Evolutionary conservation across 805 yeast species (phyloP).

Genomic region (Cyberlindnera mycetangii): DNA sequence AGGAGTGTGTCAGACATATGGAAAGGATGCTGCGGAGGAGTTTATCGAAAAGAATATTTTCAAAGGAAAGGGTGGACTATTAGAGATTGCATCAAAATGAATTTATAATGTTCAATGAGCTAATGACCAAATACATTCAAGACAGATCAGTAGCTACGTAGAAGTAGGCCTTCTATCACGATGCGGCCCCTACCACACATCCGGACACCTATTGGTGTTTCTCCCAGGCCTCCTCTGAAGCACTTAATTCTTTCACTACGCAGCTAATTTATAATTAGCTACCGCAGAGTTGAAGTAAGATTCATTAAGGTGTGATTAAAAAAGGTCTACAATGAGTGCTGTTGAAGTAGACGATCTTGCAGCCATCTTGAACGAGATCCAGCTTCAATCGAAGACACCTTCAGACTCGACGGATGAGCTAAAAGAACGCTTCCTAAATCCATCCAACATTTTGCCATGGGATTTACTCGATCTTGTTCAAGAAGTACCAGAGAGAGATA

Average conservation of each 20-base stretch:
- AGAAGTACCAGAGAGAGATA: constrained; percentile 41
- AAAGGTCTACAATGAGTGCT: constrained; percentile 20
- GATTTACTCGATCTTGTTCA: constrained; percentile 70
- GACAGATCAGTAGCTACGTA: too few relatives aligned
- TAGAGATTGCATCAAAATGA: constrained; percentile 47
- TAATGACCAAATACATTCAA: background rate
- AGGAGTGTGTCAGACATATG: constrained; percentile 21
- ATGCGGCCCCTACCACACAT: too few relatives aligned
- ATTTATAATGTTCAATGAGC: background rate
- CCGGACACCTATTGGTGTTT: background rate
- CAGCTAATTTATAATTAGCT: too few relatives aligned
- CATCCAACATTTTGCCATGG: constrained; percentile 63
- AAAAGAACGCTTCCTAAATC: constrained; percentile 50
- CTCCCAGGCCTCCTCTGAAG: too few relatives aligned
- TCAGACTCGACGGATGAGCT: constrained; percentile 22
- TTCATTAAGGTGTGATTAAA: too few relatives aligned
- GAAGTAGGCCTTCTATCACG: too few relatives aligned
- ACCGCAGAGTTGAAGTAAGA: too few relatives aligned
- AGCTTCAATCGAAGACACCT: background rate
- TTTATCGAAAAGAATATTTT: constrained; percentile 23
- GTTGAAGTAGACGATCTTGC: constrained; percentile 11
- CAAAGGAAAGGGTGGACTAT: constrained; percentile 17
- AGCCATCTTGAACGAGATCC: constrained; percentile 6
- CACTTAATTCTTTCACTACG: too few relatives aligned
- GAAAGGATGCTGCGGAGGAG: constrained; percentile 16